phyloP scores from a whole-genome alignment of 768 basidiomycete species.

The Phylloporus sp. region DNA sequence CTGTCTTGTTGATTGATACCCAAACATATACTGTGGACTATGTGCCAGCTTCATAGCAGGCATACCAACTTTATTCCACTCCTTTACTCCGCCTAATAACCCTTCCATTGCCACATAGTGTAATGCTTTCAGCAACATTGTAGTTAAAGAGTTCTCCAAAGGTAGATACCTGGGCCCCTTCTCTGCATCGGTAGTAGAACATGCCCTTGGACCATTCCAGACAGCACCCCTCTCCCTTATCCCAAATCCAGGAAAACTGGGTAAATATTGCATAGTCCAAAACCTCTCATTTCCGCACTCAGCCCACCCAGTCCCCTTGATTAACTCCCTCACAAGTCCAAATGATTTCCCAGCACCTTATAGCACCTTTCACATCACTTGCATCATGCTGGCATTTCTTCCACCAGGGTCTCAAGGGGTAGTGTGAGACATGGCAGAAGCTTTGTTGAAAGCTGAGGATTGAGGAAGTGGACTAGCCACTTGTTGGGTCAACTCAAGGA shows the following conservation, averaged over 20 bases:
- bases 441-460: too few species aligned
- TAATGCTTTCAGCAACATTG: too few species aligned
- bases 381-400: too few species aligned
- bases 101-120: not conserved
- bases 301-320: rapidly evolving
- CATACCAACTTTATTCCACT: too few species aligned
- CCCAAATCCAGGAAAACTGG: not conserved
- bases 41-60: too few species aligned
- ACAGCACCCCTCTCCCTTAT: not conserved
- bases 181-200: not conserved
- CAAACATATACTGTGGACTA: too few species aligned
- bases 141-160: conserved; percentile 2
- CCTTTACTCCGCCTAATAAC: conserved; percentile 11
- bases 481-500: too few species aligned
- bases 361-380: too few species aligned
- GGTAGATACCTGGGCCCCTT: not conserved
- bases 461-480: too few species aligned
- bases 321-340: not conserved
- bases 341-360: not conserved
- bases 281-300: not conserved
- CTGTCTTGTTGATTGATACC: too few species aligned
- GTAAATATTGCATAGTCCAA: not conserved
- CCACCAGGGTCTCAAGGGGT: not conserved
- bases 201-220: not conserved
- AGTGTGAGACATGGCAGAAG: not conserved